Base-by-base conservation (phyloP, 2,329 filamentous ascomycete genomes). In the Paraphoma chrysanthemicola region DNA sequence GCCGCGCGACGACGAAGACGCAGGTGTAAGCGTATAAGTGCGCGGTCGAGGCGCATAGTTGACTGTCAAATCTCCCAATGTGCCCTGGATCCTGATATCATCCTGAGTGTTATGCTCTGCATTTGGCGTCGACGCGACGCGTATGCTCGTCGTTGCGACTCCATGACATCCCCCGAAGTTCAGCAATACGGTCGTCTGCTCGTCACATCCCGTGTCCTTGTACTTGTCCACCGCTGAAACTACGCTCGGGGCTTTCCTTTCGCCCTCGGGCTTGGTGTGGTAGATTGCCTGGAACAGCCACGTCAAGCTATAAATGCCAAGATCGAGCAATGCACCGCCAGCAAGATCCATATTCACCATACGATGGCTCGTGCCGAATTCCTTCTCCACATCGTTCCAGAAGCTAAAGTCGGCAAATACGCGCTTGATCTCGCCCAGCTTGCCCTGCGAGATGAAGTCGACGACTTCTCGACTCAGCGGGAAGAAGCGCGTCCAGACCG, bases 241-340 rank as follows among this genome's bases (percentile, higher is more conserved):
- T 1, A 94, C 88, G n/a, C 79, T 82, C 1, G 92, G 92, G 0
- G 82, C 70, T 74, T 89, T 84, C 66, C 90, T 89, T 51, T 84
- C 72, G 2, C 78, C 71, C 16, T 70, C 81, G 2, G 87, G 82
- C 68, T 93, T 89, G 4, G 89, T 85, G 73, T 92, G 90, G 78
- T 96, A 96, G 36, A 96, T 83, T 42, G 88, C 88, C 78, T 95
- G 90, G 83, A 94, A 95, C 7, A 94, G 84, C 93, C 92, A 96
- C 28, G 92, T 96, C 59, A 96, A 78, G 45, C 90, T 86, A 80
- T 96, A 96, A 75, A 96, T 89, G 55, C 93, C 93, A 51, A 96
- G 80, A 75, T 96, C 92, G 48, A 96, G 83, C 54, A 96, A 80
- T 2, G 88, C 90, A 51, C 93, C 92, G 17, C 93, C 93, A 0